A percentile compares a stretch with the other conserved stretches of the same genome.
Conservation (phyloP, 192 early-diverging fungal species). For the Entrophospora sp. region DNA sequence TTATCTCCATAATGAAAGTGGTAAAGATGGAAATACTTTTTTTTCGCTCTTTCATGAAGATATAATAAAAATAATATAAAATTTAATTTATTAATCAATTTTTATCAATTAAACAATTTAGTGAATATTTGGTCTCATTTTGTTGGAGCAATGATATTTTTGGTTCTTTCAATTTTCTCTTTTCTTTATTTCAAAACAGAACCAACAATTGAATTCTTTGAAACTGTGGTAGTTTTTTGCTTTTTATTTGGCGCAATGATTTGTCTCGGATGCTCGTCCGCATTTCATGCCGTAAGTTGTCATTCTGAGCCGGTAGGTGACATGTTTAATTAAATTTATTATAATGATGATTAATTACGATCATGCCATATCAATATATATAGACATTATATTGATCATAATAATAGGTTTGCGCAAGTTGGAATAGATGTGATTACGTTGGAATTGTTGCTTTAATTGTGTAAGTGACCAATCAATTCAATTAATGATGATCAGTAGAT, state of each 20-base stretch:
- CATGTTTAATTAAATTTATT: no score
- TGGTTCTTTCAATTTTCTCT: constrained; percentile 35
- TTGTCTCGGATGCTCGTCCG: constrained; percentile 70
- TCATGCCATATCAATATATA: no score
- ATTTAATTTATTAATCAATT: background rate
- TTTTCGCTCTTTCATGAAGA: background rate
- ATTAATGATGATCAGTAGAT: no score
- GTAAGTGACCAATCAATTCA: constrained; percentile 35
- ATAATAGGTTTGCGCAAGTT: constrained; percentile 25
- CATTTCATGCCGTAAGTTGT: constrained; percentile 74
- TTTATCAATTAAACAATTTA: constrained; percentile 20
- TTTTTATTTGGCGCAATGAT: constrained; percentile 63
- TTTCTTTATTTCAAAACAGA: constrained; percentile 31
- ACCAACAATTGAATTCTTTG: constrained; percentile 47
- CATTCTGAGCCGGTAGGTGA: constrained; percentile 59
- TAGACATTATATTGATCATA: background rate
- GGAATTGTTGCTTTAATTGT: constrained; percentile 80
- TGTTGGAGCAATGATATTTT: constrained; percentile 55
- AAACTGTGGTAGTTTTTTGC: constrained; percentile 56
- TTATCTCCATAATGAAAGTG: constrained; percentile 89
- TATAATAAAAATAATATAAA: no score
- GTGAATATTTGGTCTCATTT: constrained; percentile 85
- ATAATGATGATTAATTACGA: no score
- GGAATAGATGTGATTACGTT: constrained; percentile 89
- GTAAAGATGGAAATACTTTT: constrained; percentile 21